Conservation (phyloP, 768 basidiomycete species). For the Boletus sp. region DNA sequence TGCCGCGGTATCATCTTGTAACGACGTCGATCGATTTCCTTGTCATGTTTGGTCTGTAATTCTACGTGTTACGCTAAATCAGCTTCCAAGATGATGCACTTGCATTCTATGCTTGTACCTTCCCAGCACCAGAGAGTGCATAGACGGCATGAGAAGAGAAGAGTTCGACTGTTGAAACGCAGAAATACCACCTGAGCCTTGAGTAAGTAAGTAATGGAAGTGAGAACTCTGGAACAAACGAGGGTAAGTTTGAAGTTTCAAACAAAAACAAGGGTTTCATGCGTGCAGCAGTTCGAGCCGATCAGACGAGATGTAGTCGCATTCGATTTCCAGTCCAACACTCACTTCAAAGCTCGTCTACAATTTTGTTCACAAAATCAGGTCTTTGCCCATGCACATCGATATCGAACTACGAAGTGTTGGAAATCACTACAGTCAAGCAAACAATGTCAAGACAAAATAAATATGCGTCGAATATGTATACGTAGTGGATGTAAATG, state of each 20-base stretch:
- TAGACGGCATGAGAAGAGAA: no score
- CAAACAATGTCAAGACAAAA: constrained; percentile 12
- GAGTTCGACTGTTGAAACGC: background rate
- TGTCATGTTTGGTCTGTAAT: background rate
- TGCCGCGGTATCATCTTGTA: background rate
- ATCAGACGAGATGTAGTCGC: background rate
- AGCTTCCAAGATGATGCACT: background rate
- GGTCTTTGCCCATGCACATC: background rate
- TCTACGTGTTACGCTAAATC: background rate
- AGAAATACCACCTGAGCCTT: background rate
- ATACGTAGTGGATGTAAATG: constrained; percentile 12
- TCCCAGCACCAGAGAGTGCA: background rate
- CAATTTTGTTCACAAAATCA: background rate
- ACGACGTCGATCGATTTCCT: background rate
- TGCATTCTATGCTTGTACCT: background rate
- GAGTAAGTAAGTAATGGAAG: background rate
- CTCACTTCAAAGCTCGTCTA: background rate
- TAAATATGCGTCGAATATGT: constrained; percentile 28
- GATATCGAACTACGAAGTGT: constrained; percentile 3
- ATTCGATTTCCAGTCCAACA: background rate
- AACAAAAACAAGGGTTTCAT: background rate
- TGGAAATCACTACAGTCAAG: constrained; percentile 5
- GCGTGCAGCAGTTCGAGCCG: no score
- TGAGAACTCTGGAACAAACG: background rate
- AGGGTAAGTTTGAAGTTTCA: background rate